phyloP scores from a whole-genome alignment of 495 filamentous ascomycete genomes.

The Pyronema domesticum region DNA sequence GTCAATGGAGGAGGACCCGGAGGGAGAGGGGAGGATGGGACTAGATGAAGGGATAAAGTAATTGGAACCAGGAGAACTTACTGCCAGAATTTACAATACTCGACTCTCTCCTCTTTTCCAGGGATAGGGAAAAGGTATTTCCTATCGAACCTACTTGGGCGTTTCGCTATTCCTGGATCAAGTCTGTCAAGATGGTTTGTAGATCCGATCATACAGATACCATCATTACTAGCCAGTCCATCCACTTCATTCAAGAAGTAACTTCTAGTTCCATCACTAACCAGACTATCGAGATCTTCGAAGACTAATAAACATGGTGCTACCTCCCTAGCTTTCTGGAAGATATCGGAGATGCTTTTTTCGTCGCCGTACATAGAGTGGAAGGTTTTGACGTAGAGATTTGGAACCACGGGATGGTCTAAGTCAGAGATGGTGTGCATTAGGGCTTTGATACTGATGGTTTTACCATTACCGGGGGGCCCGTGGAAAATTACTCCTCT shows the following conservation, averaged over 20 bases:
- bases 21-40: background rate
- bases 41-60: background rate
- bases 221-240: slow-evolving; percentile 47
- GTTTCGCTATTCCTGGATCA: slow-evolving; percentile 45
- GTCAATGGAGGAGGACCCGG: no score
- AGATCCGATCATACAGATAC: slow-evolving; percentile 46
- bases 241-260: slow-evolving; percentile 61
- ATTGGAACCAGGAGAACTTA: slow-evolving; percentile 11
- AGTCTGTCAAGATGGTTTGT: slow-evolving; percentile 44
- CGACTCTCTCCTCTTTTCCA: slow-evolving; percentile 32
- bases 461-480: slow-evolving; percentile 44
- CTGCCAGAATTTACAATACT: slow-evolving; percentile 43
- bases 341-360: slow-evolving; percentile 31
- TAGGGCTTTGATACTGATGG: slow-evolving; percentile 48
- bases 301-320: slow-evolving; percentile 39
- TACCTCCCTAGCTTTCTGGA: slow-evolving; percentile 33
- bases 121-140: slow-evolving; percentile 46
- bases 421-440: slow-evolving; percentile 38
- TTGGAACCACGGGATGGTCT: slow-evolving; percentile 25
- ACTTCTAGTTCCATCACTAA: slow-evolving; percentile 34
- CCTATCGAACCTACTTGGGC: slow-evolving; percentile 46
- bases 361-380: slow-evolving; percentile 29
- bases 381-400: slow-evolving; percentile 37
- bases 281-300: slow-evolving; percentile 49
- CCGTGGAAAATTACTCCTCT: slow-evolving; percentile 34